phyloP scores from a whole-genome alignment of 2,329 filamentous ascomycete genomes.

The Aquanectria penicillioides region DNA sequence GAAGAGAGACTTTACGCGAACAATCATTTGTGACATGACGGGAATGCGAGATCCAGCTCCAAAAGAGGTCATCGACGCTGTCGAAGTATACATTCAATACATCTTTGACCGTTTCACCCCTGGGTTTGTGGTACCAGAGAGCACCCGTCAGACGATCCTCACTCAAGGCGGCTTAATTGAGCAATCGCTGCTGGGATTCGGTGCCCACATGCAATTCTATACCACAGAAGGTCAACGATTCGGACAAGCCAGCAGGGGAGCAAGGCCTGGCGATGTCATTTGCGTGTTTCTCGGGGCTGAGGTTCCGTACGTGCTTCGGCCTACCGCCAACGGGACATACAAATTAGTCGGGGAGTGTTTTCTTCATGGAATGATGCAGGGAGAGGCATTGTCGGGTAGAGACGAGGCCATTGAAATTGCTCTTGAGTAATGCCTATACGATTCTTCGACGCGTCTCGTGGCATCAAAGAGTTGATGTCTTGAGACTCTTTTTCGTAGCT shows the following conservation, averaged over 20 bases:
- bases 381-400: not conserved
- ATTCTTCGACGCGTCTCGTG: no score
- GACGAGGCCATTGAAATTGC: not conserved
- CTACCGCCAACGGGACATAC: not conserved
- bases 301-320: not conserved
- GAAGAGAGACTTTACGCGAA: not conserved
- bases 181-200: not conserved
- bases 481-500: no score
- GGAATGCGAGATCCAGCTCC: not conserved
- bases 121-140: not conserved
- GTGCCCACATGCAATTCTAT: not conserved
- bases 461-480: no score
- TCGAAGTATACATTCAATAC: not conserved
- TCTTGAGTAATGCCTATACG: not conserved
- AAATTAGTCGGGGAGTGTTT: not conserved
- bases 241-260: not conserved
- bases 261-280: not conserved
- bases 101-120: not conserved
- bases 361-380: not conserved
- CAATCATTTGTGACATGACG: conserved; percentile 1
- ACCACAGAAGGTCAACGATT: not conserved
- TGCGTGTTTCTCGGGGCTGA: not conserved
- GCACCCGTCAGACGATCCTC: not conserved
- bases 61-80: not conserved
- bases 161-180: not conserved